Base-by-base conservation (phyloP, 495 filamentous ascomycete genomes). In the Aspergillus homomorphus region DNA sequence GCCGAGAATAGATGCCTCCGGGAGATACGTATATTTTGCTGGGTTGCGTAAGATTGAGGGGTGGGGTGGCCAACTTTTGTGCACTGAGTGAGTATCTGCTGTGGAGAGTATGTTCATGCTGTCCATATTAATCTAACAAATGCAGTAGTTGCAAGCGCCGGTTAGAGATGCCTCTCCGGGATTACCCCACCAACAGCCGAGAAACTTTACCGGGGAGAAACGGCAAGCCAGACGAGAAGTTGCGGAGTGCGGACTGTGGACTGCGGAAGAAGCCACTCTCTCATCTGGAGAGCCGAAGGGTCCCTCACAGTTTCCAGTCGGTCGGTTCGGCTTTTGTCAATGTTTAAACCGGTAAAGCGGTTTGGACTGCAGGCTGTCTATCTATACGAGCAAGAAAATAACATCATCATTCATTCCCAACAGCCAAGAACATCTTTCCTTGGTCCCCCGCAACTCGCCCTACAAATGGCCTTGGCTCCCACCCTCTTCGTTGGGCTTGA, bases 71-170 rank as follows among this genome's bases (percentile, higher is more conserved):
- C n/a, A n/a, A n/a, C n/a, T n/a, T n/a, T n/a, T n/a, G n/a, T n/a
- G n/a, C n/a, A n/a, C n/a, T n/a, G n/a, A n/a, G n/a, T n/a, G n/a
- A n/a, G n/a, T n/a, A n/a, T n/a, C n/a, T n/a, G n/a, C n/a, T n/a
- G n/a, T n/a, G n/a, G n/a, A n/a, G n/a, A n/a, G n/a, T n/a, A n/a
- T n/a, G n/a, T n/a, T n/a, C n/a, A n/a, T n/a, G n/a, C n/a, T n/a
- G n/a, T n/a, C n/a, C n/a, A n/a, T n/a, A n/a, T n/a, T n/a, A n/a
- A n/a, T n/a, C n/a, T n/a, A 80, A 58, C 87, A 87, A 68, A 68
- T 88, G 41, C 70, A 78, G 7, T 76, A 78, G 51, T 52, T 82
- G 56, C 77, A 80, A 57, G 69, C 75, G 26, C 79, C 15, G 33
- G 33, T 14, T 38, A 38, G 12, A 38, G 10, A 38, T 38, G 12